A percentile compares a stretch with the other conserved stretches of the same genome.
Evolutionary conservation across 1,284 basidiomycete genomes (phyloP).

Genomic region (Schizophyllum commune): DNA sequence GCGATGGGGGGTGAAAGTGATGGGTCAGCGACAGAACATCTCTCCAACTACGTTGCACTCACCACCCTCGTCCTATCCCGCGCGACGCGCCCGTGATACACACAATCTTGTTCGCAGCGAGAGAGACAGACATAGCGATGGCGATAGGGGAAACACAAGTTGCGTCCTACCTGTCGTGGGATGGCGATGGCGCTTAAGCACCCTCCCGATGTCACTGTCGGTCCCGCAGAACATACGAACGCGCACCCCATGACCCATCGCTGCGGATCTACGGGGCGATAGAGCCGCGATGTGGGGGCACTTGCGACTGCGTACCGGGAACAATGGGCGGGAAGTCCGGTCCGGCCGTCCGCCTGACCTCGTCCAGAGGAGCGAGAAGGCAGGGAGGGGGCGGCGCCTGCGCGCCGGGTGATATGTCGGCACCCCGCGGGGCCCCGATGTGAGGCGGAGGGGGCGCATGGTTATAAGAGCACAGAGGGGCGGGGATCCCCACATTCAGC

Average conservation of each 20-base stretch:
- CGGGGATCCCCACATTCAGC: neutral
- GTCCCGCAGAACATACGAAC: neutral
- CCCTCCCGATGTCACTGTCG: neutral
- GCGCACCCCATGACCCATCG: neutral
- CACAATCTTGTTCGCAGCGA: slow-evolving; percentile 57
- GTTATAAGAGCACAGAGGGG: neutral
- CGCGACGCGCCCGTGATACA: slow-evolving; percentile 73
- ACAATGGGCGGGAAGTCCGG: neutral
- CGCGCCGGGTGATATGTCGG: neutral
- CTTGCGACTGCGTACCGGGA: neutral
- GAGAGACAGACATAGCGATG: slow-evolving; percentile 5
- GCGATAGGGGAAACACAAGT: slow-evolving; percentile 20
- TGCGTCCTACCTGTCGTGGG: neutral
- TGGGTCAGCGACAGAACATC: neutral
- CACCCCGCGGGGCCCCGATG: neutral
- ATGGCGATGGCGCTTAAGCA: neutral
- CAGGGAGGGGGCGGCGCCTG: no score
- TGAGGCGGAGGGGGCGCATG: neutral
- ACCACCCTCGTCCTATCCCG: slow-evolving; percentile 74
- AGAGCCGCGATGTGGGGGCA: neutral
- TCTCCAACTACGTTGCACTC: neutral
- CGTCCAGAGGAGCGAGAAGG: neutral
- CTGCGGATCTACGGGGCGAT: neutral
- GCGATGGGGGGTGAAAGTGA: neutral
- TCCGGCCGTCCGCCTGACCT: neutral